phyloP scores from a whole-genome alignment of 2,329 filamentous ascomycete genomes.

The Arachnomyces sp. region DNA sequence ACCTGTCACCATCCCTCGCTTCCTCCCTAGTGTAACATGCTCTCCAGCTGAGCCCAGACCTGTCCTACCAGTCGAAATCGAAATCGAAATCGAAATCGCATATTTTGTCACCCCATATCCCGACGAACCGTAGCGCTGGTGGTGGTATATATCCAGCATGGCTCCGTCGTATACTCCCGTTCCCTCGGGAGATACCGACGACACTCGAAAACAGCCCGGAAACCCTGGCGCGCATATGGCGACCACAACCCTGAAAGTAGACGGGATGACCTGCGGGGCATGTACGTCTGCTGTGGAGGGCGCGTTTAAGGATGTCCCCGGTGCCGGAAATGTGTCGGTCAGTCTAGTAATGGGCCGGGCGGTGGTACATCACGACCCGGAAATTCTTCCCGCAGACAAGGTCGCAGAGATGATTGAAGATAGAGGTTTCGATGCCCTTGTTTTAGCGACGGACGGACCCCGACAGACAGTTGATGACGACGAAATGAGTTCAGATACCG shows the following conservation, averaged over 20 bases:
- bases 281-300: conserved; percentile 94
- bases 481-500: conserved; percentile 26
- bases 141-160: conserved; percentile 5
- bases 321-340: conserved; percentile 79
- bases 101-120: too few species aligned
- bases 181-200: conserved; percentile 10
- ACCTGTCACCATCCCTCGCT: too few species aligned
- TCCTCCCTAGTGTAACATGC: too few species aligned
- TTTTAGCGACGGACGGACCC: conserved; percentile 73
- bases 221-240: conserved; percentile 58
- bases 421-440: conserved; percentile 79
- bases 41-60: too few species aligned
- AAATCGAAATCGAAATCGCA: too few species aligned
- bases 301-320: conserved; percentile 73
- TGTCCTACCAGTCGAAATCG: too few species aligned
- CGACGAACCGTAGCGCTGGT: too few species aligned
- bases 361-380: conserved; percentile 82
- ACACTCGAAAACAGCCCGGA: conserved; percentile 6
- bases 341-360: conserved; percentile 92
- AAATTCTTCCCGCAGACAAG: conserved; percentile 61
- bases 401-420: conserved; percentile 84
- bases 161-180: conserved; percentile 13
- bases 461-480: conserved; percentile 38
- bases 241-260: conserved; percentile 82
- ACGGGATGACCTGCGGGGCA: conserved; percentile 80